Evolutionary conservation across 129 eudicot species (phyloP).

Genomic region (Artemisia annua): DNA sequence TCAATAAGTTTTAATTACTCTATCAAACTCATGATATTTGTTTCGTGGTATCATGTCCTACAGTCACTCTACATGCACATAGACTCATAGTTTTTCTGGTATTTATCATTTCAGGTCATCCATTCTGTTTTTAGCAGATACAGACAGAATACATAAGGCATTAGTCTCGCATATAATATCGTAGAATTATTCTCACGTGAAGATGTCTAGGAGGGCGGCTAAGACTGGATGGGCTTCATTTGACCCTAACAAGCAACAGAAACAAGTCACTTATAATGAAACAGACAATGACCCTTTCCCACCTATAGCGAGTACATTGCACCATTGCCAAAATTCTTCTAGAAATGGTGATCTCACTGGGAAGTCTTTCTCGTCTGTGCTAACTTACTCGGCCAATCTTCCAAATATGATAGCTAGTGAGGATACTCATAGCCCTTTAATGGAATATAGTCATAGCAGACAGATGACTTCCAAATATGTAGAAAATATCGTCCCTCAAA

Average conservation of each 20-base stretch:
- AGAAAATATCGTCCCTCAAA: not conserved
- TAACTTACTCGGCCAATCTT: conserved; percentile 38
- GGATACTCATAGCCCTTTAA: conserved; percentile 1
- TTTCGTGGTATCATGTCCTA: too few relatives aligned
- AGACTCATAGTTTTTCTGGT: not conserved
- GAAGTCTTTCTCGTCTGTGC: conserved; percentile 62
- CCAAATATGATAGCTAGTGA: conserved; percentile 23
- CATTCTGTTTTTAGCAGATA: conserved; percentile 17
- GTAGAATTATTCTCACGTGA: conserved; percentile 12
- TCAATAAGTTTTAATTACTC: too few relatives aligned
- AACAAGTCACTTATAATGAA: conserved; percentile 27
- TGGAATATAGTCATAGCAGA: conserved; percentile 16
- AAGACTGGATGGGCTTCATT: conserved; percentile 93
- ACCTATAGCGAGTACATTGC: conserved; percentile 38
- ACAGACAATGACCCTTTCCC: conserved; percentile 57
- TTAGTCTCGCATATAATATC: conserved; percentile 4
- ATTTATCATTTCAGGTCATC: conserved; percentile 22
- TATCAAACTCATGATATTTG: too few relatives aligned
- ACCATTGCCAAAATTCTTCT: conserved; percentile 13
- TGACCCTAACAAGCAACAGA: conserved; percentile 57
- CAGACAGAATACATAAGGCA: conserved; percentile 1
- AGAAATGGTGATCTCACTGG: conserved; percentile 23
- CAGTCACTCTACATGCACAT: too few relatives aligned
- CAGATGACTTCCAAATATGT: conserved; percentile 9
- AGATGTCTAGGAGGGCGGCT: conserved; percentile 52